Evolutionary conservation across 176 grass and related monocot species (phyloP).

Genomic region (Rhynchospora tenuis): DNA sequence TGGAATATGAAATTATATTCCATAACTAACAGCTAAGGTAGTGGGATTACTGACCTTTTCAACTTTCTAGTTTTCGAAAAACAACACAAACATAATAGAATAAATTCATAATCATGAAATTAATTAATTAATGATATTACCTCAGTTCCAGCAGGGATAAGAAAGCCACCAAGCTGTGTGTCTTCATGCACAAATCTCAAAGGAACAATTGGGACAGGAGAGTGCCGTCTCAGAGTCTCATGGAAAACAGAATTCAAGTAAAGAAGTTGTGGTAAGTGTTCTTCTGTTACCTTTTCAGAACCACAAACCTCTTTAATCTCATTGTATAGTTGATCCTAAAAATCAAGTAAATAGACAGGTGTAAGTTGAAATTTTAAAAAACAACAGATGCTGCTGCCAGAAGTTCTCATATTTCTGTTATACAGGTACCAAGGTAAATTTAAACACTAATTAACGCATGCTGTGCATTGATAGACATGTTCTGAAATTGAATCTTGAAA

Average conservation of each 20-base stretch:
- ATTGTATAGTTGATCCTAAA: conserved; percentile 52
- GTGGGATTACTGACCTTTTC: not conserved
- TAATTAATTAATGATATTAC: conserved; percentile 24
- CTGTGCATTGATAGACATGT: not conserved
- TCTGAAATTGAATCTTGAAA: not conserved
- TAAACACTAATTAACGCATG: not conserved
- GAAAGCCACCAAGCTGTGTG: conserved; percentile 52
- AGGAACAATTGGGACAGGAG: conserved; percentile 57
- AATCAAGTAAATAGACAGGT: not conserved
- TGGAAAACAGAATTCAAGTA: conserved; percentile 76
- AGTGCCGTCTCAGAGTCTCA: conserved; percentile 57
- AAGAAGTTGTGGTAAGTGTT: conserved; percentile 44
- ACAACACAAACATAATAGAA: not conserved
- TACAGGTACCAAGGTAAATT: not conserved
- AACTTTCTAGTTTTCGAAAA: not conserved
- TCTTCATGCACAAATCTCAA: conserved; percentile 69
- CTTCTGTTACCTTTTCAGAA: conserved; percentile 40
- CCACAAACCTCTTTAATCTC: conserved; percentile 63
- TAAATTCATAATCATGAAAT: not conserved
- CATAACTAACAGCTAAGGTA: not conserved
- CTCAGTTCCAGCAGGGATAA: conserved; percentile 48
- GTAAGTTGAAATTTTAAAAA: not conserved
- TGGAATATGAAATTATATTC: not conserved
- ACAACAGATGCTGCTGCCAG: not conserved
- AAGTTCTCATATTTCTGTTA: not conserved